phyloP scores from a whole-genome alignment of 73 alveolate species.

The Durusdinium trenchii region DNA sequence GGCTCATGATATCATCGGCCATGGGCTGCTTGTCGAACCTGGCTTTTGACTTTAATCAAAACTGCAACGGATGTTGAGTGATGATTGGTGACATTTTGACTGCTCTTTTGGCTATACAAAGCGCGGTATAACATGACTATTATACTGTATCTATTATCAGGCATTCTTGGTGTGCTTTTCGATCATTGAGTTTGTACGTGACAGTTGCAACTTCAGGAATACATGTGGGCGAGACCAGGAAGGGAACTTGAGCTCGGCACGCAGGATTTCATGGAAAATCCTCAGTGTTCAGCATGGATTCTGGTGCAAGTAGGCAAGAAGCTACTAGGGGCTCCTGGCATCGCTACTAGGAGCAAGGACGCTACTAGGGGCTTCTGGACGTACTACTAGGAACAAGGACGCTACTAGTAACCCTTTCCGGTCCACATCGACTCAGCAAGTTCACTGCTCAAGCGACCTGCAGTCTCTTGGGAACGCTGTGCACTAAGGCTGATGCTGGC shows the following conservation, averaged over 20 bases:
- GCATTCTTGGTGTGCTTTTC: neutral
- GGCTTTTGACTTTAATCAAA: neutral
- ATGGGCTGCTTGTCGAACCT: slow-evolving; percentile 84
- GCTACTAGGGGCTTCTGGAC: no score
- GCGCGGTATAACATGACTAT: no score
- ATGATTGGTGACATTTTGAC: no score
- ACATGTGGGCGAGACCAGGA: slow-evolving; percentile 8
- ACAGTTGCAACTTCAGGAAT: neutral
- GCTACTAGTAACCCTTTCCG: neutral
- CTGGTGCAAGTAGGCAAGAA: neutral
- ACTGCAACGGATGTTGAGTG: no score
- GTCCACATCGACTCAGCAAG: neutral
- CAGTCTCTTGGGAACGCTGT: no score
- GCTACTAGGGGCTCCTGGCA: no score
- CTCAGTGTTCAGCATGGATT: neutral
- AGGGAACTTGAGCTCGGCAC: slow-evolving; percentile 68
- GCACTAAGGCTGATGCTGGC: neutral
- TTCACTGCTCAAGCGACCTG: neutral
- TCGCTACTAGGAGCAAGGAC: no score
- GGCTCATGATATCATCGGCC: slow-evolving; percentile 86
- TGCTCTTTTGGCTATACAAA: no score
- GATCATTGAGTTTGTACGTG: neutral
- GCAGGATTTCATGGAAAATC: slow-evolving; percentile 84
- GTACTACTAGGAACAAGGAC: no score
- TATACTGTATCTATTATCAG: neutral